A percentile compares a stretch with the other conserved stretches of the same genome.
phyloP scores from a whole-genome alignment of 345 rosid genomes.

The Passiflora organensis region DNA sequence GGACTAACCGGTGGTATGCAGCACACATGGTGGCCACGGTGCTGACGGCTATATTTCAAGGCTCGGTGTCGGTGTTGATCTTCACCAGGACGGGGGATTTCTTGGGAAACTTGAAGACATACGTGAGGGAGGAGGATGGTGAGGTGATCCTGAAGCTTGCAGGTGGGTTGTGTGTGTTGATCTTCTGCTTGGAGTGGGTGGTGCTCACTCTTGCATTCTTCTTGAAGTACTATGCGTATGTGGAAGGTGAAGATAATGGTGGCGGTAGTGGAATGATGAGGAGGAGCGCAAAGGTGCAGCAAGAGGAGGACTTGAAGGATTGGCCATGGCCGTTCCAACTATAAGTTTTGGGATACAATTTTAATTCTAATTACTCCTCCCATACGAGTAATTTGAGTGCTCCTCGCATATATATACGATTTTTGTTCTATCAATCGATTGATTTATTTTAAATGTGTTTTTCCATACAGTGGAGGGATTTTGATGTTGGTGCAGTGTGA shows the following conservation, averaged over 20 bases:
- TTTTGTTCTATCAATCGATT: slow-evolving; percentile 13
- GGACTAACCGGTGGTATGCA: slow-evolving; percentile 57
- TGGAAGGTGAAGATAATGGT: slow-evolving; percentile 41
- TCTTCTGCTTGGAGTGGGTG: slow-evolving; percentile 84
- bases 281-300: slow-evolving; percentile 65
- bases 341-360: slow-evolving; percentile 18
- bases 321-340: slow-evolving; percentile 97
- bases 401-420: neutral
- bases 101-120: slow-evolving; percentile 59
- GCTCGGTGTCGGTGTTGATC: slow-evolving; percentile 74
- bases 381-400: slow-evolving; percentile 2
- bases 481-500: too few species aligned
- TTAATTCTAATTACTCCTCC: too few species aligned
- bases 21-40: slow-evolving; percentile 86
- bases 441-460: neutral
- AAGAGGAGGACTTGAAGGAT: slow-evolving; percentile 67
- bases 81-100: slow-evolving; percentile 67
- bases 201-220: slow-evolving; percentile 84
- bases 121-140: slow-evolving; percentile 81
- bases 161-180: slow-evolving; percentile 66
- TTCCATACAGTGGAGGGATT: too few species aligned
- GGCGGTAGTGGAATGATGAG: slow-evolving; percentile 16
- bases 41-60: slow-evolving; percentile 83
- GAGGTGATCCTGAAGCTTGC: slow-evolving; percentile 66
- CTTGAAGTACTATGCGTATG: slow-evolving; percentile 66